phyloP scores from a whole-genome alignment of 202 grass and related monocot species.

The Zoysia matrella region DNA sequence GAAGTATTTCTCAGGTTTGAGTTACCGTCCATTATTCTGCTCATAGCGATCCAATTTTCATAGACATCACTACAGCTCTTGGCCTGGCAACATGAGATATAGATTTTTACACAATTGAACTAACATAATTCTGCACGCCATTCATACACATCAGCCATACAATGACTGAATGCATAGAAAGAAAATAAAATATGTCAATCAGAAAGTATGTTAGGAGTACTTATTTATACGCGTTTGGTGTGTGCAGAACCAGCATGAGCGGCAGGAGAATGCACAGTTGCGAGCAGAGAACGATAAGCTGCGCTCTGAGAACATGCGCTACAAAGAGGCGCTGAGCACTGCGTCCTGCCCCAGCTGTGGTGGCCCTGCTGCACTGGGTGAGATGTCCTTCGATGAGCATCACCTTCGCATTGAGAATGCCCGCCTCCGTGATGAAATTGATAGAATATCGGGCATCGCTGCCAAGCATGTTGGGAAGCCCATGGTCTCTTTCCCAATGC shows the following conservation, averaged over 20 bases:
- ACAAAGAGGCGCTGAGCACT: conserved; percentile 48
- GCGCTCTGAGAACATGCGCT: too few species aligned
- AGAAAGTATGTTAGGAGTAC: not conserved
- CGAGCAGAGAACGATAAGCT: too few species aligned
- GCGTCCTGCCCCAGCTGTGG: conserved; percentile 92
- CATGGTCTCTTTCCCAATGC: conserved; percentile 68
- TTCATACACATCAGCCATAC: not conserved
- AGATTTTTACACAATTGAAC: not conserved
- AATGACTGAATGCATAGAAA: not conserved
- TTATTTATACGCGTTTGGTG: not conserved
- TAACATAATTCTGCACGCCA: not conserved
- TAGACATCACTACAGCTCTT: too few species aligned
- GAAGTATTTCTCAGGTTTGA: too few species aligned
- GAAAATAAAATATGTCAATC: too few species aligned
- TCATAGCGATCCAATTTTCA: too few species aligned
- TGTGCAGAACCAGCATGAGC: conserved; percentile 31
- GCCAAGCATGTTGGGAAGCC: conserved; percentile 83
- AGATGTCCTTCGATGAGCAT: conserved; percentile 99
- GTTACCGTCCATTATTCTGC: too few species aligned
- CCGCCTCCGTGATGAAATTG: conserved; percentile 83
- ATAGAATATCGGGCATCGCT: too few species aligned
- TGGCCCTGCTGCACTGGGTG: conserved; percentile 70
- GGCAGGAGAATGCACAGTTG: too few species aligned
- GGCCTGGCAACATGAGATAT: too few species aligned
- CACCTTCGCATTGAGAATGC: conserved; percentile 85